Evolutionary conservation across 305 asterid species (phyloP).

Genomic region (Coffea humblotiana): DNA sequence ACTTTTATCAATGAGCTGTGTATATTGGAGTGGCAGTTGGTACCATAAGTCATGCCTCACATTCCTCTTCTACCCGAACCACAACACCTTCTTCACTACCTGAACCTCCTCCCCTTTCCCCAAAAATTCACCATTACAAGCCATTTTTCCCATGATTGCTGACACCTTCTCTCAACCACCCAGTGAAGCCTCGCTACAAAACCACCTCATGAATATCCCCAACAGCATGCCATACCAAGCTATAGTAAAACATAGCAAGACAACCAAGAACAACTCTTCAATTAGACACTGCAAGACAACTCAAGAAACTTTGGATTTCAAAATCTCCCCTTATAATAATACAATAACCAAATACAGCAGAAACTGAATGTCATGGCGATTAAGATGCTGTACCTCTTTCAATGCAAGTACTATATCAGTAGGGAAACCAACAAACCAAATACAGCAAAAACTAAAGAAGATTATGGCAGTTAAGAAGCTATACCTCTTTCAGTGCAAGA

Average conservation of each 20-base stretch:
- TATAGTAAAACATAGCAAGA: too few relatives aligned
- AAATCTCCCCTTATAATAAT: neutral
- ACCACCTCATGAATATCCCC: neutral
- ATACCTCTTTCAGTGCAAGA: conserved; percentile 94
- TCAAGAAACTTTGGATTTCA: neutral
- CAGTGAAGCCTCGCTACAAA: neutral
- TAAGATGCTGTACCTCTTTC: conserved; percentile 61
- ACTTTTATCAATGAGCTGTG: too few relatives aligned
- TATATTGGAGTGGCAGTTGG: too few relatives aligned
- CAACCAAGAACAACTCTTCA: neutral
- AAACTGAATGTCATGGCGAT: neutral
- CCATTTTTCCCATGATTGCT: neutral
- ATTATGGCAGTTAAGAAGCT: neutral
- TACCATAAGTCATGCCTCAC: neutral
- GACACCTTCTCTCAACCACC: neutral
- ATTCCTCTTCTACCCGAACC: neutral
- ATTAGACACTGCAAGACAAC: neutral
- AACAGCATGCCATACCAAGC: neutral
- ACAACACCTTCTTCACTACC: neutral
- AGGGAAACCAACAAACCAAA: conserved; percentile 36
- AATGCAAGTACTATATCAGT: conserved; percentile 86
- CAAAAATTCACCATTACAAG: neutral
- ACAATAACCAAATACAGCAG: neutral
- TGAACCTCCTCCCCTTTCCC: neutral
- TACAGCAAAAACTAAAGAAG: neutral